Percentiles rank a stretch among this genome's conserved stretches.
Evolutionary conservation across 2,329 filamentous ascomycete species (phyloP).

Genomic region (Beauveria scarabaeidicola): DNA sequence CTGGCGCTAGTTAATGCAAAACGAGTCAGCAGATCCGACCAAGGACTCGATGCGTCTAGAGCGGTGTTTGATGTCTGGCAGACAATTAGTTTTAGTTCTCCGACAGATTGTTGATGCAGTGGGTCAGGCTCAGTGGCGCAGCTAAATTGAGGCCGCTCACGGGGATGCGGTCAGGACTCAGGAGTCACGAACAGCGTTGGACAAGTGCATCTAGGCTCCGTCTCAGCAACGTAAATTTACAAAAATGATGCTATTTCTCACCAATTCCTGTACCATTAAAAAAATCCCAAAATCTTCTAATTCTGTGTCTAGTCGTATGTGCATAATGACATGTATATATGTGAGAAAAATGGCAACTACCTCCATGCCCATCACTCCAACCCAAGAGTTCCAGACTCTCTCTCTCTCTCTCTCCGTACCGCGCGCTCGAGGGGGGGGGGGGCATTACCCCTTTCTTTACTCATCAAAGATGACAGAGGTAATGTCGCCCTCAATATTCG

Average conservation of each 20-base stretch:
- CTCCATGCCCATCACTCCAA: background rate
- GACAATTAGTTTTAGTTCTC: background rate
- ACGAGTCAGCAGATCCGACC: background rate
- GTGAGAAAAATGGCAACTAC: background rate
- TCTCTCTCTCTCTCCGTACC: no score
- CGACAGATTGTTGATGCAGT: background rate
- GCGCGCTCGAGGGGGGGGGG: no score
- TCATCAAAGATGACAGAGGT: constrained; percentile 42
- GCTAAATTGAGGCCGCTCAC: background rate
- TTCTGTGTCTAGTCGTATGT: background rate
- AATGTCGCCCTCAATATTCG: constrained; percentile 34
- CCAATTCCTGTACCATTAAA: no score
- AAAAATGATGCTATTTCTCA: no score
- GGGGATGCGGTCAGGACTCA: background rate
- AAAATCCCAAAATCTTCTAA: no score
- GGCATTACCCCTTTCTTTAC: constrained; percentile 11
- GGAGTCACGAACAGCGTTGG: background rate
- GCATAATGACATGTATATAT: background rate
- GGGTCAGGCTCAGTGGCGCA: constrained; percentile 1
- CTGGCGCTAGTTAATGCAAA: no score
- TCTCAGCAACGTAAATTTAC: no score
- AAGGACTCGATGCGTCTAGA: background rate
- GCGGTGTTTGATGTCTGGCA: background rate
- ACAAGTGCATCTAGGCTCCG: no score
- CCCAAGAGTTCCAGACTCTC: background rate